Evolutionary conservation across 1,139 yeast species (phyloP).

Genomic region (Yamadazyma membranifaciens): DNA sequence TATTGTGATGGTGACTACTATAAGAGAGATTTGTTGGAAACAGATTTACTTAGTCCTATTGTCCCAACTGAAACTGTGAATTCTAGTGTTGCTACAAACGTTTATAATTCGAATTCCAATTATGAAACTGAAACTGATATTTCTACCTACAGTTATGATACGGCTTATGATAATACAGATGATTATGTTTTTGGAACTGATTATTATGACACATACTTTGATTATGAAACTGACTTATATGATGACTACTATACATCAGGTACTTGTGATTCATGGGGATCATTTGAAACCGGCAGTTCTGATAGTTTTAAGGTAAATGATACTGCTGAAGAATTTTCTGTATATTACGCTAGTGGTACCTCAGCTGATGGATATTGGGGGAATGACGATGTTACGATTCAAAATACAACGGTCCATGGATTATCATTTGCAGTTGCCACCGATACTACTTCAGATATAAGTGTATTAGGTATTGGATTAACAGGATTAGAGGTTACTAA

Average conservation of each 20-base stretch:
- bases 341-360: constrained; percentile 30
- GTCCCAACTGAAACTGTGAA: too few species aligned
- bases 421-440: constrained; percentile 52
- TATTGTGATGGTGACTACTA: constrained; percentile 16
- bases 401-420: constrained; percentile 40
- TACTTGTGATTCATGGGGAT: neutral
- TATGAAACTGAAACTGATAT: too few species aligned
- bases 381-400: constrained; percentile 50
- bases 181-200: too few species aligned
- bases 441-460: constrained; percentile 38
- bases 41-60: too few species aligned
- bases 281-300: constrained; percentile 1
- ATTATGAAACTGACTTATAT: too few species aligned
- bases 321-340: constrained; percentile 17
- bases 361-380: constrained; percentile 10
- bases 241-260: neutral
- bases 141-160: too few species aligned
- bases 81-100: too few species aligned
- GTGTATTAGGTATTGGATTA: constrained; percentile 58
- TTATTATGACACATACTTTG: too few species aligned
- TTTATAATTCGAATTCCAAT: too few species aligned
- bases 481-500: constrained; percentile 40
- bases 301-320: constrained; percentile 1
- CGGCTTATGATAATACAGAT: too few species aligned
- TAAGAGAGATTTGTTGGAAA: too few species aligned